Evolutionary conservation across 2,329 filamentous ascomycete species (phyloP).

Genomic region (Aspergillus sp.): DNA sequence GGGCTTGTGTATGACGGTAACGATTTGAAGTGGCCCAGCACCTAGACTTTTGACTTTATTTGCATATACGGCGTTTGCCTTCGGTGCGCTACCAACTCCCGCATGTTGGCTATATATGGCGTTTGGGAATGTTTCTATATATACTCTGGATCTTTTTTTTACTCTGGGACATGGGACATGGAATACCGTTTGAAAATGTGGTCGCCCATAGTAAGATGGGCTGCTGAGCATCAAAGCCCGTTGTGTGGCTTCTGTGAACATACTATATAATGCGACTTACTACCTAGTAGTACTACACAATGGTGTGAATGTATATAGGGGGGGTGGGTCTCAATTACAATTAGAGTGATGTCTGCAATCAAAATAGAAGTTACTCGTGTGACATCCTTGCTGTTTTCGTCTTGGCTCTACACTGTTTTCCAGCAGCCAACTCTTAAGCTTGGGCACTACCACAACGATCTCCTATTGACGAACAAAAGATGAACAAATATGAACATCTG

Average conservation of each 20-base stretch:
- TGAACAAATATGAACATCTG: no score
- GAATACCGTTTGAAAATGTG: background rate
- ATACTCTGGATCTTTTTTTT: background rate
- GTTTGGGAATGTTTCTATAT: slow-evolving; percentile 19
- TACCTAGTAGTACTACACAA: background rate
- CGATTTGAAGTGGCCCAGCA: slow-evolving; percentile 8
- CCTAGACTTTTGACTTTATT: slow-evolving; percentile 1
- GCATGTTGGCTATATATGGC: slow-evolving; percentile 11
- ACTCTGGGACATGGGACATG: background rate
- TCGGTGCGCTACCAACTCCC: slow-evolving; percentile 4
- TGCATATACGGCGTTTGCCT: slow-evolving; percentile 17
- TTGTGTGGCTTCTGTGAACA: background rate
- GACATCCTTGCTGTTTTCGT: no score
- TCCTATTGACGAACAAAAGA: no score
- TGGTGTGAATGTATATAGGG: background rate
- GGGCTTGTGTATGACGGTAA: slow-evolving; percentile 11
- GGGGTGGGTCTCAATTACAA: no score
- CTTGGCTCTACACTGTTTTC: no score
- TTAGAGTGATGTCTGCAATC: no score
- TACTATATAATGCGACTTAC: background rate
- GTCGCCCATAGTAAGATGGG: background rate
- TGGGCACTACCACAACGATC: no score
- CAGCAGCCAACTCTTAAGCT: no score
- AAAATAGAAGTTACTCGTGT: no score
- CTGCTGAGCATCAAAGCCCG: background rate